A percentile compares a stretch with the other conserved stretches of the same genome.
These are phyloP conservation scores for Leptodontidium sp. DNA, from an alignment of 2,329 filamentous ascomycete genomes.

Conservation along the genomic window DNA sequence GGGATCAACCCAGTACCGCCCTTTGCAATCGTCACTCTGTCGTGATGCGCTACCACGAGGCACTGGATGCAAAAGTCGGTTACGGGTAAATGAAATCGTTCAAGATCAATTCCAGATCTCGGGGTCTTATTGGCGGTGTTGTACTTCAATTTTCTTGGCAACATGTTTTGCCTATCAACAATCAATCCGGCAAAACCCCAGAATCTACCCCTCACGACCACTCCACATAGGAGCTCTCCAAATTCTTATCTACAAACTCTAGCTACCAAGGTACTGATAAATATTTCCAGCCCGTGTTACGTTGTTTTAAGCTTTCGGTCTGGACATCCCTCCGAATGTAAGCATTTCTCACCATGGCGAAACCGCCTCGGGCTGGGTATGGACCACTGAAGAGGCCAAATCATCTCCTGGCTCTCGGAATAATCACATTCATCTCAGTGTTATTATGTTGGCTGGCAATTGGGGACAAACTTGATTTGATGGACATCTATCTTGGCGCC, in stretches of 20 bases:
- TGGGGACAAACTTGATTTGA: conserved; percentile 4
- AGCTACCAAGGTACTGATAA: not conserved
- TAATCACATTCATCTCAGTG: not conserved
- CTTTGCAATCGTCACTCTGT: too few species aligned
- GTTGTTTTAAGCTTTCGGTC: conserved; percentile 1
- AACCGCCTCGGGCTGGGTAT: not conserved
- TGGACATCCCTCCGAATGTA: not conserved
- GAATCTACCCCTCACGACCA: not conserved
- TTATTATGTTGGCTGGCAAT: not conserved
- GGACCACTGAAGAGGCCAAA: conserved; percentile 6
- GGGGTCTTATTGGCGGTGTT: not conserved
- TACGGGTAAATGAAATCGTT: not conserved
- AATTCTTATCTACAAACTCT: not conserved
- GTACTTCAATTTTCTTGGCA: conserved; percentile 5
- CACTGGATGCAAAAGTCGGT: not conserved
- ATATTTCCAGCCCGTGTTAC: not conserved
- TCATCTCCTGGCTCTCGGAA: not conserved
- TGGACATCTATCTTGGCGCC: conserved; percentile 2
- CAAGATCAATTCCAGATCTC: not conserved
- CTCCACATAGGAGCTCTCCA: not conserved
- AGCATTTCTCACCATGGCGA: conserved; percentile 15
- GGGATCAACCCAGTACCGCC: too few species aligned
- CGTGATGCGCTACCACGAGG: too few species aligned
- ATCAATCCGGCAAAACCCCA: conserved; percentile 2
- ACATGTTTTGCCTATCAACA: conserved; percentile 10